Percentiles rank a stretch among this genome's conserved stretches.
Evolutionary conservation across 768 basidiomycete genomes (phyloP).

Genomic region (Tremella mesenterica): DNA sequence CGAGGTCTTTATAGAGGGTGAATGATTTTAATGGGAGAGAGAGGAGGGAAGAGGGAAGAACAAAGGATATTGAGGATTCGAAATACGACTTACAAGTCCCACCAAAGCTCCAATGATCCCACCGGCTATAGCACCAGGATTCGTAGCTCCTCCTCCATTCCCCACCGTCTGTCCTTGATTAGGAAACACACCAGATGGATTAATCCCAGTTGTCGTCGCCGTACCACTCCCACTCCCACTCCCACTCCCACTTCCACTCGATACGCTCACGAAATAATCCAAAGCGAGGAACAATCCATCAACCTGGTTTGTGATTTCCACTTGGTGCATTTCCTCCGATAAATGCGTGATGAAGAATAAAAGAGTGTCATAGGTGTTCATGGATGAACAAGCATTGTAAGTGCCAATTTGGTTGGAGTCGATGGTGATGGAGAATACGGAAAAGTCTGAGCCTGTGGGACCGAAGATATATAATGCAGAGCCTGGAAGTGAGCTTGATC

Average conservation of each 20-base stretch:
- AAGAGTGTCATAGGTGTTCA: conserved; percentile 19
- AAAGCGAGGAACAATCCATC: conserved; percentile 28
- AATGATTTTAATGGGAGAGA: no score
- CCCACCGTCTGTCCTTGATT: not conserved
- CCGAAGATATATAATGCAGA: conserved; percentile 32
- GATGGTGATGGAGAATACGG: conserved; percentile 12
- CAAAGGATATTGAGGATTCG: no score
- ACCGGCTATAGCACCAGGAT: conserved; percentile 12
- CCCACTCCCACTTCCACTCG: not conserved
- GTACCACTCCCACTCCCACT: not conserved
- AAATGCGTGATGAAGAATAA: conserved; percentile 23
- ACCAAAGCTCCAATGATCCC: conserved; percentile 18
- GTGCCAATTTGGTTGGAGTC: conserved; percentile 10
- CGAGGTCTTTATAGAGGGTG: no score
- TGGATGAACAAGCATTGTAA: conserved; percentile 19
- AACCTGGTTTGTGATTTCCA: conserved; percentile 17
- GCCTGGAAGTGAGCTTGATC: conserved; percentile 10
- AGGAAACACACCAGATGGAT: not conserved
- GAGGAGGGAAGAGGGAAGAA: no score
- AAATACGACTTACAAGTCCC: conserved; percentile 12
- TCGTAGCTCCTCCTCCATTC: not conserved
- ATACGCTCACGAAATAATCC: conserved; percentile 24
- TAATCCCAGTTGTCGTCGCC: not conserved
- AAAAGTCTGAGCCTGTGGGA: conserved; percentile 26
- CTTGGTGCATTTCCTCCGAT: conserved; percentile 8